Evolutionary conservation across 768 basidiomycete species (phyloP).

Genomic region (Lanmaoa rubissima): DNA sequence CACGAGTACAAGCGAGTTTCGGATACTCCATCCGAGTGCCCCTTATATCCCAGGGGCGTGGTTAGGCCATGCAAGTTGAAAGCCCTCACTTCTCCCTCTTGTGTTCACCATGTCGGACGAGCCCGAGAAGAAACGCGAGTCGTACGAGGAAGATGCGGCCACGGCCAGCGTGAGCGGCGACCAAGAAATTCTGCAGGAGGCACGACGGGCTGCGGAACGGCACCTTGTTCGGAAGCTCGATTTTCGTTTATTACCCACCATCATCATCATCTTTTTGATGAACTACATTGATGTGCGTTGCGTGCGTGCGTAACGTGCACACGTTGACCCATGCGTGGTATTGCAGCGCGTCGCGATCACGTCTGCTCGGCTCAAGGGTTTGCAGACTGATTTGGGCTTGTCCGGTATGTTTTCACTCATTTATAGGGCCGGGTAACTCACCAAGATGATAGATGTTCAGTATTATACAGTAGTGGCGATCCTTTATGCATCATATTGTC

Average conservation of each 20-base stretch:
- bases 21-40: neutral
- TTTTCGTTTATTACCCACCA: slow-evolving; percentile 51
- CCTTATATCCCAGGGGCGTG: neutral
- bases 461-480: slow-evolving; percentile 55
- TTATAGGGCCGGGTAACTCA: neutral
- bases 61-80: neutral
- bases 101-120: slow-evolving; percentile 11
- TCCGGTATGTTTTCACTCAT: slow-evolving; percentile 33
- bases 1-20: neutral
- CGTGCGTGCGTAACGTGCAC: neutral
- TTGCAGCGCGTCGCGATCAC: slow-evolving; percentile 49
- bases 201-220: slow-evolving; percentile 14
- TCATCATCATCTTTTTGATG: slow-evolving; percentile 61
- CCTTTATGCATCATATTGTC: slow-evolving; percentile 60
- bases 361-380: slow-evolving; percentile 48
- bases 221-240: slow-evolving; percentile 56
- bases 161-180: neutral
- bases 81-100: neutral
- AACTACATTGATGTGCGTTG: slow-evolving; percentile 62
- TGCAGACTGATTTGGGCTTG: slow-evolving; percentile 48
- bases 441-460: slow-evolving; percentile 42
- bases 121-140: slow-evolving; percentile 16
- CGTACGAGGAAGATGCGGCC: neutral
- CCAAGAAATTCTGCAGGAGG: slow-evolving; percentile 1
- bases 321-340: neutral